These are phyloP conservation scores for Endocalyx cinctus DNA, from an alignment of 2,329 filamentous ascomycete species.

Conservation along the genomic window DNA sequence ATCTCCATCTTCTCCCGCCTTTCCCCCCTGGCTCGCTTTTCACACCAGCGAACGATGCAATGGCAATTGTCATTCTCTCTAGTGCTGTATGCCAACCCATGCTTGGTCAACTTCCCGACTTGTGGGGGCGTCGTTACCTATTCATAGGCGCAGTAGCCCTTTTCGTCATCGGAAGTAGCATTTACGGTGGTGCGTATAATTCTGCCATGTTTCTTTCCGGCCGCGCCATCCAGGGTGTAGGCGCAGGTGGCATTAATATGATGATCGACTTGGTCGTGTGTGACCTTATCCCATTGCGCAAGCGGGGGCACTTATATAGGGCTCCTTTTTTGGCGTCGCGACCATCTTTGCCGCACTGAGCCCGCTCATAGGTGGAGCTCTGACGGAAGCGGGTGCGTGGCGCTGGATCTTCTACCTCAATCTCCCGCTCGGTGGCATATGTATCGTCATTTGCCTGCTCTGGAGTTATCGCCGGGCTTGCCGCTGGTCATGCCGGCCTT, in stretches of 20 bases:
- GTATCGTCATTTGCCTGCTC: constrained; percentile 18
- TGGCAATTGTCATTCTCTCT: no score
- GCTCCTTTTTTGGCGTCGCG: constrained; percentile 19
- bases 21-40: no score
- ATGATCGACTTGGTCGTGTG: constrained; percentile 42
- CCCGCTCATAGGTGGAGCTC: constrained; percentile 18
- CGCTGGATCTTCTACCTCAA: constrained; percentile 35
- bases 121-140: constrained; percentile 39
- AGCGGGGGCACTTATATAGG: constrained; percentile 31
- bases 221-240: constrained; percentile 37
- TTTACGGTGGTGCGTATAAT: constrained; percentile 35
- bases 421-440: constrained; percentile 22
- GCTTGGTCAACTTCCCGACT: constrained; percentile 37
- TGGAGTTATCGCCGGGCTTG: constrained; percentile 6
- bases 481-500: constrained; percentile 1
- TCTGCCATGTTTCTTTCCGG: constrained; percentile 36
- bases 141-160: constrained; percentile 30
- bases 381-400: constrained; percentile 24
- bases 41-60: no score
- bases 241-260: constrained; percentile 20
- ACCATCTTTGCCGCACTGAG: constrained; percentile 24
- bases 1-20: no score
- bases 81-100: constrained; percentile 37
- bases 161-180: constrained; percentile 41
- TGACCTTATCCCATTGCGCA: constrained; percentile 41